Evolutionary conservation across 495 filamentous ascomycete species (phyloP).

Genomic region (Thermothielavioides terrestris): DNA sequence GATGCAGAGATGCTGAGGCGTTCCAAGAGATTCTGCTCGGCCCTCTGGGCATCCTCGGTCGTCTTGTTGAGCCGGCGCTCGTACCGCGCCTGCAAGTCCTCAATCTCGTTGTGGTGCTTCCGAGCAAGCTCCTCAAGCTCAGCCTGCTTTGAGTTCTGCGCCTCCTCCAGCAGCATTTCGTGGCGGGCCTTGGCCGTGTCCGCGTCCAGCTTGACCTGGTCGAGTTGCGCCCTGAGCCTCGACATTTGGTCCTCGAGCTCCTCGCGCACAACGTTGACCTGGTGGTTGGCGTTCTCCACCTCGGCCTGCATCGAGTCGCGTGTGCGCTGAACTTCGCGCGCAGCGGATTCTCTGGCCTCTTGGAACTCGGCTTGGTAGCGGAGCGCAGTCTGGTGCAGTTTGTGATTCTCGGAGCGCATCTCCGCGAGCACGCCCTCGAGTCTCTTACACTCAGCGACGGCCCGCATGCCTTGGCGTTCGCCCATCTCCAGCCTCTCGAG

Average conservation of each 20-base stretch:
- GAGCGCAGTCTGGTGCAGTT: slow-evolving; percentile 53
- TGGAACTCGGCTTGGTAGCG: slow-evolving; percentile 76
- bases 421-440: slow-evolving; percentile 57
- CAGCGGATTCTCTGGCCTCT: slow-evolving; percentile 67
- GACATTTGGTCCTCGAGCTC: slow-evolving; percentile 66
- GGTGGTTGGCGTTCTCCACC: slow-evolving; percentile 68
- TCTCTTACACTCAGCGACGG: slow-evolving; percentile 48
- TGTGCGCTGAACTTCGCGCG: slow-evolving; percentile 67
- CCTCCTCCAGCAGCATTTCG: slow-evolving; percentile 71
- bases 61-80: slow-evolving; percentile 62
- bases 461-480: slow-evolving; percentile 58
- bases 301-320: slow-evolving; percentile 71
- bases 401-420: slow-evolving; percentile 59
- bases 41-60: slow-evolving; percentile 61
- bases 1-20: slow-evolving; percentile 67
- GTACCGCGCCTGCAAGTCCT: slow-evolving; percentile 58
- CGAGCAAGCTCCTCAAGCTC: slow-evolving; percentile 58
- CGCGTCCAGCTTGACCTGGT: slow-evolving; percentile 61
- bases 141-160: slow-evolving; percentile 51
- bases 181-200: slow-evolving; percentile 64
- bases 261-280: slow-evolving; percentile 69
- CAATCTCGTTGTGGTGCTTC: slow-evolving; percentile 65
- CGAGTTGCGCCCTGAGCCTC: slow-evolving; percentile 58
- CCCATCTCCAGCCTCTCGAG: slow-evolving; percentile 66
- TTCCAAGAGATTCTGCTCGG: slow-evolving; percentile 59